Evolutionary conservation across 192 early-diverging fungal species (phyloP).

Genomic region (Dimargaris verticillata): DNA sequence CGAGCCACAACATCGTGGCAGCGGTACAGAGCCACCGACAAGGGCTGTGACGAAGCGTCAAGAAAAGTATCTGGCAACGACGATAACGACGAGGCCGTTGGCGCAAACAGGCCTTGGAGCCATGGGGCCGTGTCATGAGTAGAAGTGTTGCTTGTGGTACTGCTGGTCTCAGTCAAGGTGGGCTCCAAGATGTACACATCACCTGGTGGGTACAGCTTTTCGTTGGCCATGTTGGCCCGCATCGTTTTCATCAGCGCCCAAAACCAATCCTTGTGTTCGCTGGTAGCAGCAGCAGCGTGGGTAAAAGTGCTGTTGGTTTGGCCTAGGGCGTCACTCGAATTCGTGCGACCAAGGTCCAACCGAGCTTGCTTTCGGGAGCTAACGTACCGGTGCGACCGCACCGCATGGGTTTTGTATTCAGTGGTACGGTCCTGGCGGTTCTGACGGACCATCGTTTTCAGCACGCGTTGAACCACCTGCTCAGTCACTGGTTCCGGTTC

Average conservation of each 20-base stretch:
- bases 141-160: background rate
- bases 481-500: constrained; percentile 43
- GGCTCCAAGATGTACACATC: constrained; percentile 40
- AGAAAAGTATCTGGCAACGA: background rate
- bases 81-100: background rate
- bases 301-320: background rate
- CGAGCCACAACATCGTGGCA: background rate
- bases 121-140: background rate
- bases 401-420: background rate
- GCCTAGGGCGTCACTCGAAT: background rate
- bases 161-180: background rate
- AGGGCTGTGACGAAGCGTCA: background rate
- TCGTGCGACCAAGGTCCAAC: background rate
- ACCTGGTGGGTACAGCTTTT: constrained; percentile 69
- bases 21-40: constrained; percentile 4
- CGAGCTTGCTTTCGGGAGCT: background rate
- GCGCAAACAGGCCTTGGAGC: background rate
- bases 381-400: constrained; percentile 2
- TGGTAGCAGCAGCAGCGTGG: background rate
- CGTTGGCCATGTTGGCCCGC: constrained; percentile 64
- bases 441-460: constrained; percentile 17
- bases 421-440: background rate
- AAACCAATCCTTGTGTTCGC: constrained; percentile 59
- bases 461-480: constrained; percentile 39
- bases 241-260: constrained; percentile 70